These are phyloP conservation scores for Pulicaria dysenterica DNA, from an alignment of 129 eudicot genomes.

Conservation along the genomic window DNA sequence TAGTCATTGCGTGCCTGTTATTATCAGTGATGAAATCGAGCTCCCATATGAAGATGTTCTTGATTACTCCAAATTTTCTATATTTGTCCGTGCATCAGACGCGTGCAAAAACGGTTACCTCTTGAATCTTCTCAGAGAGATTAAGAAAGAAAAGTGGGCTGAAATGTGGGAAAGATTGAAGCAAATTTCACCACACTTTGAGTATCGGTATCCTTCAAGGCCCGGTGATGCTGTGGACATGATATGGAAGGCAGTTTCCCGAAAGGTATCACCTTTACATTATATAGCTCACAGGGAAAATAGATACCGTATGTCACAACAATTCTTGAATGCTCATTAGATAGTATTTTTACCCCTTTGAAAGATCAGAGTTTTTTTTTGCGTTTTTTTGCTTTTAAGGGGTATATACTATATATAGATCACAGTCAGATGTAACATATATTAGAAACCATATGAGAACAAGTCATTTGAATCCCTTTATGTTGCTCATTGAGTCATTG, in stretches of 20 bases:
- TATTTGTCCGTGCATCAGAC: conserved; percentile 65
- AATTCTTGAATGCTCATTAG: conserved; percentile 25
- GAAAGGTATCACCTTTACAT: conserved; percentile 48
- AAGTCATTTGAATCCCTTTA: conserved; percentile 22
- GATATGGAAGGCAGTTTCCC: conserved; percentile 85
- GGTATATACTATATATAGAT: conserved; percentile 27
- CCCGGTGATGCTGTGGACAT: conserved; percentile 88
- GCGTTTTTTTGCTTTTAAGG: conserved; percentile 29
- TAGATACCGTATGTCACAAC: conserved; percentile 57
- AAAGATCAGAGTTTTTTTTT: too few species aligned
- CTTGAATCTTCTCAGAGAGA: conserved; percentile 70
- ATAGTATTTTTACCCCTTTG: conserved; percentile 24
- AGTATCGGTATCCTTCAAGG: conserved; percentile 77
- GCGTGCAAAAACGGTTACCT: conserved; percentile 70
- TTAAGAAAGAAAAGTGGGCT: conserved; percentile 67
- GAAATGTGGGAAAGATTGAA: conserved; percentile 88
- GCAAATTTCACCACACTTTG: conserved; percentile 61
- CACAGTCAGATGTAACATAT: conserved; percentile 31
- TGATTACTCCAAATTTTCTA: conserved; percentile 78
- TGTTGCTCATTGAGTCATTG: too few species aligned
- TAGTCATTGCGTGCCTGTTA: conserved; percentile 90
- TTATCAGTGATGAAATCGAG: conserved; percentile 58
- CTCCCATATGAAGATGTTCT: conserved; percentile 86
- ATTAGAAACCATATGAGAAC: conserved; percentile 24
- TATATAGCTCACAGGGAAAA: conserved; percentile 50